phyloP scores from a whole-genome alignment of 176 grass and related monocot genomes.

The Carex cristatella region DNA sequence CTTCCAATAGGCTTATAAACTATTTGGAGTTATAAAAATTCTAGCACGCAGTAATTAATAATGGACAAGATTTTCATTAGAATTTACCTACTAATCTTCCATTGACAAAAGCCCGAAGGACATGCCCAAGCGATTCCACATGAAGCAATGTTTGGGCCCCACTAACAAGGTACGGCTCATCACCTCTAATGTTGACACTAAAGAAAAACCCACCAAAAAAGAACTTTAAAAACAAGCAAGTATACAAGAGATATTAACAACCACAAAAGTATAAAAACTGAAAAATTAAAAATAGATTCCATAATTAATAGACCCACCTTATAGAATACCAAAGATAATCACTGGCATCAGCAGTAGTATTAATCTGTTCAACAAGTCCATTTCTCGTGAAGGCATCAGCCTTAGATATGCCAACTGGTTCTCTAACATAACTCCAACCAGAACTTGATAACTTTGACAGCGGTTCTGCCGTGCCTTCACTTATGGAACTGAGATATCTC shows the following conservation, averaged over 20 bases:
- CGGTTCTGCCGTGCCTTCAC: conserved; percentile 31
- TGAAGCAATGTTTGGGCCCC: conserved; percentile 69
- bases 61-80: conserved; percentile 10
- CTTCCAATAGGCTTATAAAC: neutral
- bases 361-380: conserved; percentile 91
- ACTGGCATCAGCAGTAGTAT: conserved; percentile 91
- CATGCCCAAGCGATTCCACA: conserved; percentile 81
- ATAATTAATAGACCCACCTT: conserved; percentile 42
- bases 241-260: neutral
- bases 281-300: neutral
- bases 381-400: conserved; percentile 52
- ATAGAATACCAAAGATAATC: conserved; percentile 97
- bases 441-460: conserved; percentile 34
- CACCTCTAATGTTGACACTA: conserved; percentile 49
- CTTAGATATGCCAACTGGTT: conserved; percentile 88
- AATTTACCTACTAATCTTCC: conserved; percentile 57
- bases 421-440: conserved; percentile 70
- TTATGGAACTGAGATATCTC: conserved; percentile 43
- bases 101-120: conserved; percentile 84
- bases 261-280: neutral
- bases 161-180: conserved; percentile 61
- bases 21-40: neutral
- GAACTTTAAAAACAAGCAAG: neutral
- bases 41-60: conserved; percentile 6
- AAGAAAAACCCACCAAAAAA: conserved; percentile 12